Conservation (phyloP, 2,329 filamentous ascomycete genomes). For the Stemphylium beticola region DNA sequence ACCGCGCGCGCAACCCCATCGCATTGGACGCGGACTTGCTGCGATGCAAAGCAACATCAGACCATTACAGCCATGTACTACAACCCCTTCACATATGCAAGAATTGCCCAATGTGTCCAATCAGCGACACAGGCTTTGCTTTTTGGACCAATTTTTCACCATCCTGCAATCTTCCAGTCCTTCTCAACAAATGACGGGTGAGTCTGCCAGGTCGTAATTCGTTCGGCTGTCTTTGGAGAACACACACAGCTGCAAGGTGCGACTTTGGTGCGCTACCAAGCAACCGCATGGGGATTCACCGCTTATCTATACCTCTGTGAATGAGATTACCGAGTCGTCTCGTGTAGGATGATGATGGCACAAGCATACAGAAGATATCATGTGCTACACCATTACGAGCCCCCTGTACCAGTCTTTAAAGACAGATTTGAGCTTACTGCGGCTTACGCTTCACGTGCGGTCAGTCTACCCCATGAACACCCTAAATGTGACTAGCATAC, state of each 20-base stretch:
- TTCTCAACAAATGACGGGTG: constrained; percentile 1
- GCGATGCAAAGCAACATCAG: constrained; percentile 16
- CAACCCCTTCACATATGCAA: constrained; percentile 17
- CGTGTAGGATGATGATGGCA: not conserved
- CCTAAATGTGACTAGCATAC: constrained; percentile 9
- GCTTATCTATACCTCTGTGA: constrained; percentile 3
- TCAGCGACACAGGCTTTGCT: constrained; percentile 16
- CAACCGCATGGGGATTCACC: not conserved
- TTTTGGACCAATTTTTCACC: constrained; percentile 11
- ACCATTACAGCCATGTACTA: constrained; percentile 9
- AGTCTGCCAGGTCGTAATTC: not conserved
- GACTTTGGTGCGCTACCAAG: not conserved
- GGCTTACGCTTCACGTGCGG: constrained; percentile 35
- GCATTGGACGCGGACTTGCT: not conserved
- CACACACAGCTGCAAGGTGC: not conserved
- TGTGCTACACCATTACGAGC: constrained; percentile 5
- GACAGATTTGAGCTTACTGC: constrained; percentile 31
- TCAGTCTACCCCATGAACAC: constrained; percentile 9
- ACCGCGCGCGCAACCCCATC: constrained; percentile 2
- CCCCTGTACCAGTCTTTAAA: constrained; percentile 24
- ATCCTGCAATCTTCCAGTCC: constrained; percentile 11
- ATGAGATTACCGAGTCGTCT: constrained; percentile 3
- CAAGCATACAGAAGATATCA: not conserved
- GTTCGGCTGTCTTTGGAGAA: constrained; percentile 3
- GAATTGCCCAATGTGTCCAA: constrained; percentile 2